Evolutionary conservation across 1,139 yeast species (phyloP).

Genomic region (Scheffersomyces titani): DNA sequence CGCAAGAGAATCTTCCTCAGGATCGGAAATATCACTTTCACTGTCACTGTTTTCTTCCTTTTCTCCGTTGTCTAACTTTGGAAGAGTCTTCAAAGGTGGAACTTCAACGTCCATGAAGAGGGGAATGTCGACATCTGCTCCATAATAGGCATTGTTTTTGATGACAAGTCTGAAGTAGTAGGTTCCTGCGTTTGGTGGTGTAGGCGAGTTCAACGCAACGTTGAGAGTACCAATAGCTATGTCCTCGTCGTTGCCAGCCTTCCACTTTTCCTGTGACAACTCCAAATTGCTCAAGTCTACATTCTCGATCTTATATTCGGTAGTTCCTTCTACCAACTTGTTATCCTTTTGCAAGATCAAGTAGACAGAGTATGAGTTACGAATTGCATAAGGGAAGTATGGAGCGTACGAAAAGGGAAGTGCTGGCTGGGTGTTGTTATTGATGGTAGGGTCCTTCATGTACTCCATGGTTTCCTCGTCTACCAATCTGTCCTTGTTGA

Average conservation of each 20-base stretch:
- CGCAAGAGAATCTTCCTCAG: conserved; percentile 65
- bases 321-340: conserved; percentile 64
- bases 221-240: conserved; percentile 71
- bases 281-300: conserved; percentile 57
- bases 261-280: conserved; percentile 50
- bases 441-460: conserved; percentile 69
- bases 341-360: conserved; percentile 73
- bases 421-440: conserved; percentile 64
- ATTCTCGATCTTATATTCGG: conserved; percentile 57
- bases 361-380: conserved; percentile 67
- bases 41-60: conserved; percentile 37
- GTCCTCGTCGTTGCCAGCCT: conserved; percentile 46
- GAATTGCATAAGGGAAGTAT: conserved; percentile 60
- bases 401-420: conserved; percentile 72
- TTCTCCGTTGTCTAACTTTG: conserved; percentile 13
- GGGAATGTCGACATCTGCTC: conserved; percentile 70
- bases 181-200: conserved; percentile 66
- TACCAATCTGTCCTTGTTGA: conserved; percentile 34
- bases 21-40: conserved; percentile 62
- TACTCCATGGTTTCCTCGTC: conserved; percentile 61
- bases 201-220: conserved; percentile 67
- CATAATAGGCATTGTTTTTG: conserved; percentile 69
- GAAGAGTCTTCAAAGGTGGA: conserved; percentile 34
- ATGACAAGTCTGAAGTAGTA: conserved; percentile 65
- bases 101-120: conserved; percentile 59